Evolutionary conservation across 129 eudicot genomes (phyloP), one percentile per base, ranked within the genome.

Genomic region (Rutidosis leptorrhynchoides): DNA sequence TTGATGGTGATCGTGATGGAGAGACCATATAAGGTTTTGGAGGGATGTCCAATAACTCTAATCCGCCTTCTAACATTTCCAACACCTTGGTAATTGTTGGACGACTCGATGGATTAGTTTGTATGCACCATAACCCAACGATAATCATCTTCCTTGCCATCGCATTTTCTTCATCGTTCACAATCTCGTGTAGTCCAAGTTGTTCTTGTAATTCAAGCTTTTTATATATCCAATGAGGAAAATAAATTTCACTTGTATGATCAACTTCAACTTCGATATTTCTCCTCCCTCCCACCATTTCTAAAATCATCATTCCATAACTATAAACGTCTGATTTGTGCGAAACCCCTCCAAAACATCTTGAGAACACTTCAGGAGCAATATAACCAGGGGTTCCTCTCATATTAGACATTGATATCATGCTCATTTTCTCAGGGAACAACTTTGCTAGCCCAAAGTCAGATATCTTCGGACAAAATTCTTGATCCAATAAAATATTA

Each of bases 1-100:
- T 79, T 4, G 66, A 49, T 58, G 43, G 53, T n/a, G n/a, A 45
- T 14, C 53, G 10, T 45, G 53, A 6, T 45, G 53, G 53, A 45
- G 53, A 45, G 15, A 4, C 10, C 53, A 45, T 6, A 45, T 45
- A 45, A 45, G 53, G 53, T 45, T 45, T 45, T 45, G 53, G 53
- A 14, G 53, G 53, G n/a, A 45, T 45, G 10, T 45, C 53, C 53
- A 45, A 4, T 35, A 12, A 45, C 15, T 0, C 20, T 45, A 45
- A 10, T 4, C 15, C 16, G 15, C 15, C 53, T 1, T 45, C 19
- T 45, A 45, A 15, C 53, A 45, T 45, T 45, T 45, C 53, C 16
- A 45, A 11, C 53, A 11, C 53, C 53, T 45, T 45, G 15, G 53
- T 15, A 9, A 45, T 45, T 45, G 53, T 45, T 17, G 53, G 53